phyloP scores from a whole-genome alignment of 352 stramenopile genomes.

The Pythium vanterpoolii region DNA sequence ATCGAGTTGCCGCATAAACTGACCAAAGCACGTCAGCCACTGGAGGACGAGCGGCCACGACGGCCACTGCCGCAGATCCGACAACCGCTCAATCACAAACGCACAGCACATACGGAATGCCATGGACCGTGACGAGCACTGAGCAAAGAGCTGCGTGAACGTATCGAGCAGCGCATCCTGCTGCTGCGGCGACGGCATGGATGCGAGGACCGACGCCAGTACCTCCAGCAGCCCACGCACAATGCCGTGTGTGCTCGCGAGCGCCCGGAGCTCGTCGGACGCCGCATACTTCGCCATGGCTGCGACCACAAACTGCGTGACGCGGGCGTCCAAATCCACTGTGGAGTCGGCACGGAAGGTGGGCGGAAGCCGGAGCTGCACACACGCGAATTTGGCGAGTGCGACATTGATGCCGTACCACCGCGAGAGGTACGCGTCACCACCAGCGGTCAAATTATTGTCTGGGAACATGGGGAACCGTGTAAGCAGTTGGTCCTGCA shows the following conservation, averaged over 20 bases:
- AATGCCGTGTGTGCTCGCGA: conserved; percentile 61
- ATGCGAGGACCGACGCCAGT: conserved; percentile 43
- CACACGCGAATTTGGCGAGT: conserved; percentile 62
- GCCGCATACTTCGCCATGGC: conserved; percentile 61
- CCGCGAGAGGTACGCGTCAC: conserved; percentile 45
- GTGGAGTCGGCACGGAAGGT: not conserved
- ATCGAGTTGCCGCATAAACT: conserved; percentile 58
- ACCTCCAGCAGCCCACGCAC: conserved; percentile 59
- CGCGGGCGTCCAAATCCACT: conserved; percentile 36
- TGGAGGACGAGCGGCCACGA: conserved; percentile 52
- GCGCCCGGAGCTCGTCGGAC: conserved; percentile 50
- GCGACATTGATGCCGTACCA: conserved; percentile 77
- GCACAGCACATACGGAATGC: conserved; percentile 71
- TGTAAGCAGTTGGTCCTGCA: conserved; percentile 57
- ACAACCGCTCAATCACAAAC: conserved; percentile 65
- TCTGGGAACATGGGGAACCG: conserved; percentile 61
- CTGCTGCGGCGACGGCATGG: conserved; percentile 12
- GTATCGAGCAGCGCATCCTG: conserved; percentile 44
- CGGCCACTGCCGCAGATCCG: conserved; percentile 47
- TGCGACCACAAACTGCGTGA: conserved; percentile 50
- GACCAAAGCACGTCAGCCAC: conserved; percentile 68
- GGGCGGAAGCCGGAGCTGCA: conserved; percentile 34
- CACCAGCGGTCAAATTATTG: conserved; percentile 37
- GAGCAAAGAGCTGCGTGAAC: conserved; percentile 66
- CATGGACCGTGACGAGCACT: conserved; percentile 63